Evolutionary conservation across 371 early-diverging fungal genomes (phyloP), one percentile per base, ranked within the genome.

Genomic region (Syncephalastrum sp.): DNA sequence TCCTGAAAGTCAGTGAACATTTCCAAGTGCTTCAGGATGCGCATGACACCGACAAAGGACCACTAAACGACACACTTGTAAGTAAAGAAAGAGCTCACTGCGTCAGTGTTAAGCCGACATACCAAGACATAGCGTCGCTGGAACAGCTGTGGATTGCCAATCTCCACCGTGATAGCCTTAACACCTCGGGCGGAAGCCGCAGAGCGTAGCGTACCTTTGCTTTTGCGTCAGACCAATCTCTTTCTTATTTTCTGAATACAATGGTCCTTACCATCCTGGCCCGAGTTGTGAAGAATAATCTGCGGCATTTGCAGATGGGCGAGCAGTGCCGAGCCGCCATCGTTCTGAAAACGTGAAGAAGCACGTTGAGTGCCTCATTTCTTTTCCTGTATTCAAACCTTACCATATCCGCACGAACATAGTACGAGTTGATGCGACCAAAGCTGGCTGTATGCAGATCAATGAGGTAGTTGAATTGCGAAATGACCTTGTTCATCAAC

Each of bases 271-370:
- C 72, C 72, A 68, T 72, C 72, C 25, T 72, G 72, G 8, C 72
- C 72, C 42, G 72, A 72, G 42, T 72, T 72, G 21, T 72, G 72
- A 51, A 72, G 53, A 5, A 72, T 63, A 59, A 91, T 85, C 75
- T 95, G 94, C 5, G 95, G 95, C 55, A 92, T 90, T 67, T 93
- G 93, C 33, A 95, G 74, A 23, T 86, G 87, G 2, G 94, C 94
- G 86, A 95, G 78, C 8, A 79, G 75, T 3, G 88, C 83, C 3
- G 90, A 84, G 2, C 77, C 81, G 0, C 84, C 64, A 68, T 94
- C 90, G 56, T 88, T 90, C 69, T 69, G 45, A 23, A 7, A 21
- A 54, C 46, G 15, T 25, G 43, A 16, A 10, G 14, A 33, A 27
- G 1, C 42, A 24, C 17, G 21, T 19, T 48, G 6, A 5, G 14